Conservation (phyloP, 441 rosid genomes). For the Gossypium armourianum region DNA sequence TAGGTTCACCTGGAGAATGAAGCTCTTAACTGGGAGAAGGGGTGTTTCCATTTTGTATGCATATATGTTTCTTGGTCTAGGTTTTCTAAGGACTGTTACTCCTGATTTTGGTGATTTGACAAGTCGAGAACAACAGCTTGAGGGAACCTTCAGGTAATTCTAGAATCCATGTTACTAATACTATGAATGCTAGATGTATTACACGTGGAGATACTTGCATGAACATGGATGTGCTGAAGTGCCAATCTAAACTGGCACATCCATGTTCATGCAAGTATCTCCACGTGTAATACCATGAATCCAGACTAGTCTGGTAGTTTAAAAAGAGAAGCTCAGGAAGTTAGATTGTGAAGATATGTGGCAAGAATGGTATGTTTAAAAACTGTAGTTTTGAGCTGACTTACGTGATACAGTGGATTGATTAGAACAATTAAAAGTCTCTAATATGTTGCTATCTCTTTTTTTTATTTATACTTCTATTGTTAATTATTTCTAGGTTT, state of each 20-base stretch:
- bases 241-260: background rate
- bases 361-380: background rate
- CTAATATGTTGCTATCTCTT: background rate
- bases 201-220: background rate
- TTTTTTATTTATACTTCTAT: background rate
- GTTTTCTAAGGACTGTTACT: conserved; percentile 78
- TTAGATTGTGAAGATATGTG: background rate
- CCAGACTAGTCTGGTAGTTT: background rate
- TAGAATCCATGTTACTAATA: conserved; percentile 5
- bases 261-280: too few species aligned
- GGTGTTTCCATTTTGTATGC: conserved; percentile 93
- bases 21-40: conserved; percentile 85
- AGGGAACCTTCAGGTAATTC: conserved; percentile 87
- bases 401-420: background rate
- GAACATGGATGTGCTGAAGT: background rate
- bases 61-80: conserved; percentile 92
- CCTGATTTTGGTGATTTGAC: conserved; percentile 95
- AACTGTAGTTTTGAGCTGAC: background rate
- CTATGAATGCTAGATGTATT: conserved; percentile 2
- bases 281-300: too few species aligned
- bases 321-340: background rate
- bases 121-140: conserved; percentile 78
- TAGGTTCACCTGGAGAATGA: conserved; percentile 99
- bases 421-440: background rate
- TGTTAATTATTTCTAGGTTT: background rate